Conservation (phyloP, 768 basidiomycete species). For the Bullera alba region DNA sequence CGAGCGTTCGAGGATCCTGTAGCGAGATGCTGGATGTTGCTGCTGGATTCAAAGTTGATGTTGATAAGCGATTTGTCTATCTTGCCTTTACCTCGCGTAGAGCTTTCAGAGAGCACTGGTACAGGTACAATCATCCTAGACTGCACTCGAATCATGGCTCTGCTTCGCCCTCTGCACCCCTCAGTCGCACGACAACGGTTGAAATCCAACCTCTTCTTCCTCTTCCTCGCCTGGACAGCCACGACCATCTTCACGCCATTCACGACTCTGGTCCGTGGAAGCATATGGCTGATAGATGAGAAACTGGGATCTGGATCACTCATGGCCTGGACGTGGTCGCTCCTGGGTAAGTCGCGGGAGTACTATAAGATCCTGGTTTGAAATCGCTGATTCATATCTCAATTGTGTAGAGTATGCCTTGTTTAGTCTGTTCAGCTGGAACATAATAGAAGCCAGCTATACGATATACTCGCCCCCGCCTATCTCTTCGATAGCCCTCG, state of each 20-base stretch:
- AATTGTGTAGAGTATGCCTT: constrained; percentile 6
- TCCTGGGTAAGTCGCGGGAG: constrained; percentile 5
- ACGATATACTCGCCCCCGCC: not conserved
- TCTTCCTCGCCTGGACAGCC: constrained; percentile 15
- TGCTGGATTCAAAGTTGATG: no score
- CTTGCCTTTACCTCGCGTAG: no score
- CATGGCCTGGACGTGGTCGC: constrained; percentile 4
- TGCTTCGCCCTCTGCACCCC: constrained; percentile 11
- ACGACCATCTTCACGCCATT: constrained; percentile 26
- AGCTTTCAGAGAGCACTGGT: no score
- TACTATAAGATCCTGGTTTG: no score
- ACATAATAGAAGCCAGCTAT: not conserved
- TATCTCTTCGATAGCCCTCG: not conserved
- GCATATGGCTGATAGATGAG: constrained; percentile 15
- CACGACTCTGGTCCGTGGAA: constrained; percentile 9
- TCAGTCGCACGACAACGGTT: constrained; percentile 18
- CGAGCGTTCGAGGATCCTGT: no score
- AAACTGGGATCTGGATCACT: constrained; percentile 4
- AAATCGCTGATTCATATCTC: no score
- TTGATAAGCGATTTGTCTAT: no score
- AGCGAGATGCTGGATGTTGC: no score
- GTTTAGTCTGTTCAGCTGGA: constrained; percentile 9
- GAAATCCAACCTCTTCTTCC: constrained; percentile 30
- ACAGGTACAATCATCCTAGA: no score
- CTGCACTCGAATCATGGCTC: not conserved